Conservation (phyloP, 345 rosid genomes). For the Syzygium jambos region DNA sequence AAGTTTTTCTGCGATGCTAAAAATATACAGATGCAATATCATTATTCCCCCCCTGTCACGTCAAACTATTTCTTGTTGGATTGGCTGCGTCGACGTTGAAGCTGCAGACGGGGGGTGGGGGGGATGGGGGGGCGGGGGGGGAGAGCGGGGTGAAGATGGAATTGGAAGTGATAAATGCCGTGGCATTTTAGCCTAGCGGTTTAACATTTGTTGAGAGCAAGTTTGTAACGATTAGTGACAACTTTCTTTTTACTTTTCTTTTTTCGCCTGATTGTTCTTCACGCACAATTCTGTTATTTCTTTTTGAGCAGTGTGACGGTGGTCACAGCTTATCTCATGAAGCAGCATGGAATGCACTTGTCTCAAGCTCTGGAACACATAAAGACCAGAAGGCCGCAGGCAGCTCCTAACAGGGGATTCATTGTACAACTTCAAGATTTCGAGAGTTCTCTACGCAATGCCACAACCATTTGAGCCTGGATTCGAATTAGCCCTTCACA, state of each 20-base stretch:
- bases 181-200: neutral
- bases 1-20: neutral
- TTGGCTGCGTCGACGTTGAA: neutral
- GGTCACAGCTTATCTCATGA: constrained; percentile 75
- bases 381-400: constrained; percentile 47
- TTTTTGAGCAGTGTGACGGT: constrained; percentile 44
- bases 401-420: constrained; percentile 66
- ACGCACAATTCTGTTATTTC: neutral
- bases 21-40: neutral
- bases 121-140: no score
- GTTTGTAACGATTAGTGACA: neutral
- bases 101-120: neutral
- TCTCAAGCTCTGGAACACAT: constrained; percentile 53
- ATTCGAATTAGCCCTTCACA: neutral
- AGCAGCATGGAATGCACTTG: constrained; percentile 44
- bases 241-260: neutral
- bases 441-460: constrained; percentile 46
- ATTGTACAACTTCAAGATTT: constrained; percentile 41
- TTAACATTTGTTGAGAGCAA: neutral
- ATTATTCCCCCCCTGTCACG: neutral
- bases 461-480: neutral
- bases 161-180: neutral
- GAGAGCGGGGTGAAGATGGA: neutral
- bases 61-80: neutral
- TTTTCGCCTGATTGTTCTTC: neutral